These are phyloP conservation scores for Gaultheria prostrata DNA, from an alignment of 148 eudicot genomes.

Conservation along the genomic window DNA sequence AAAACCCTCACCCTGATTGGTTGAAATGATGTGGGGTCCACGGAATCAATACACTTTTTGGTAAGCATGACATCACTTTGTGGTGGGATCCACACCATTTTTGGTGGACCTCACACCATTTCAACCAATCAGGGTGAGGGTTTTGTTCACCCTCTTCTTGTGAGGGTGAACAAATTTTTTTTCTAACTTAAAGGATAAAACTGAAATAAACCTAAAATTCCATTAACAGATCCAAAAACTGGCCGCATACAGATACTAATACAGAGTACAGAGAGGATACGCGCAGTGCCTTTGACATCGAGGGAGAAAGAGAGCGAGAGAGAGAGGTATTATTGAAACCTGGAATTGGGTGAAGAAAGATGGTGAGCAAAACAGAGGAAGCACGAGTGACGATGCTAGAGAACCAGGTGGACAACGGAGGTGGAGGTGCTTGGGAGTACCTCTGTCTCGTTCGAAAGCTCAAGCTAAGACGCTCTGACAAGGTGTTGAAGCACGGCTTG, in stretches of 20 bases:
- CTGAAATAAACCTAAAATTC: neutral
- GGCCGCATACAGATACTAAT: neutral
- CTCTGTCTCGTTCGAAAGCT: constrained; percentile 73
- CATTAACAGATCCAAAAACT: neutral
- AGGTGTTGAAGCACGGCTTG: constrained; percentile 72
- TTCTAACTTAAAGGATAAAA: too few species aligned
- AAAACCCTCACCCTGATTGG: too few species aligned
- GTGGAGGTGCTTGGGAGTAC: constrained; percentile 91
- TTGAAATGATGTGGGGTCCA: too few species aligned
- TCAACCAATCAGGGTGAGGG: too few species aligned
- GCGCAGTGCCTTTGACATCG: neutral
- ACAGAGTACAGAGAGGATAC: neutral
- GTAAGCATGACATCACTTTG: too few species aligned
- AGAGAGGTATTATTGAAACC: neutral
- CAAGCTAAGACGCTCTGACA: constrained; percentile 77
- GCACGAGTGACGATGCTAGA: constrained; percentile 61
- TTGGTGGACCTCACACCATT: too few species aligned
- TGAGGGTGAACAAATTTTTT: too few species aligned
- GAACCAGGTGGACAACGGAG: constrained; percentile 82
- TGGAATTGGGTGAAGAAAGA: constrained; percentile 13
- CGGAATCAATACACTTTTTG: too few species aligned
- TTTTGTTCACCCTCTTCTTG: too few species aligned
- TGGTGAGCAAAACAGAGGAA: constrained; percentile 83
- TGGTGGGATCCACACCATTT: too few species aligned
- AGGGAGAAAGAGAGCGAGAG: neutral